Evolutionary conservation across 345 rosid genomes (phyloP), one percentile per base, ranked within the genome.

Genomic region (Ricinus communis): DNA sequence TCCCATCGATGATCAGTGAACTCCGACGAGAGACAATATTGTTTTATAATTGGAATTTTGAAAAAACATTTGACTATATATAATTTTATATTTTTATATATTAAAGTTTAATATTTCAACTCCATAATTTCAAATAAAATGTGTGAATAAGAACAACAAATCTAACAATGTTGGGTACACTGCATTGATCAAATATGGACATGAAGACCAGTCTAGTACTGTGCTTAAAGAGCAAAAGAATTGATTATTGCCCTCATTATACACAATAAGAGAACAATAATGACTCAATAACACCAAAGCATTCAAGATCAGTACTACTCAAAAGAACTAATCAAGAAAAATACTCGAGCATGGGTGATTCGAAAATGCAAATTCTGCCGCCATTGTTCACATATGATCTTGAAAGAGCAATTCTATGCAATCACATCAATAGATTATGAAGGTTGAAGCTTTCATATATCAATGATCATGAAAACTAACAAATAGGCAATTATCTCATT

Each of bases 401-500:
- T 63, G 52, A 63, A 19, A 60, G 24, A n/a, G 16, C 63, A 30
- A 19, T 25, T 22, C 36, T 19, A 19, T 9, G 19, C 52, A 38
- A 71, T 47, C 43, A 9, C 16, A 24, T 43, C 63, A 43, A 40
- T 16, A 62, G 22, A 67, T 6, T 33, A 18, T 28, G 24, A 49
- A 45, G 40, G 13, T 25, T 19, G 5, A 47, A 18, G n/a, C 19
- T 47, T 30, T 24, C 55, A 10, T 15, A 50, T 16, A 14, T 25
- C 25, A 61, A 30, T 40, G 16, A 15, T 15, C 13, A 56, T 21
- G n/a, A n/a, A n/a, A n/a, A 18, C 70, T 21, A 40, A 45, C 45
- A 21, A 38, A 43, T 57, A 38, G 31, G 38, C 51, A 60, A 41
- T 54, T 11, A 33, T 55, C 76, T 16, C 64, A 33, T 25, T 51